Percentiles rank a stretch among this genome's conserved stretches.
Conservation (phyloP, 305 asterid genomes). For the Fraxinus nigra region DNA sequence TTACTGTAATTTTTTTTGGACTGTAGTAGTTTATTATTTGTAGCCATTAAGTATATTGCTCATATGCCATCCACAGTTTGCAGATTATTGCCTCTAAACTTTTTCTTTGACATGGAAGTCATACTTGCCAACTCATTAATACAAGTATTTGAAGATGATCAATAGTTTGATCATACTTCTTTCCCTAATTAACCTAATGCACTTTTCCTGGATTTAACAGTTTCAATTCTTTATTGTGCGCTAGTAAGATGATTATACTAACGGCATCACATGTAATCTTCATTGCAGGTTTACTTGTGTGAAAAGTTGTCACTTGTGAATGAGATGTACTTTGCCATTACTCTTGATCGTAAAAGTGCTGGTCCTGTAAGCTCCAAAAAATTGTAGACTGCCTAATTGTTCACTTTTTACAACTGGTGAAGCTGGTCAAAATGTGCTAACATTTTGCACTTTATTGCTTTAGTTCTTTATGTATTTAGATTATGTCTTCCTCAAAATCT, state of each 20-base stretch:
- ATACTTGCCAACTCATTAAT: neutral
- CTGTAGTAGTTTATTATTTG: neutral
- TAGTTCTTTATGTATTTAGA: neutral
- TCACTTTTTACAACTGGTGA: conserved; percentile 4
- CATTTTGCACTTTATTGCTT: neutral
- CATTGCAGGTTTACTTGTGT: conserved; percentile 78
- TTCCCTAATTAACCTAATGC: neutral
- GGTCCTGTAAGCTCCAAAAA: conserved; percentile 82
- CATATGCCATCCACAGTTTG: neutral
- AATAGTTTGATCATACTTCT: neutral
- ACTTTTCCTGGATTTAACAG: neutral
- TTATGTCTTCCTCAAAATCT: neutral
- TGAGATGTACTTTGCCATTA: conserved; percentile 98
- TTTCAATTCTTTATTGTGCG: neutral
- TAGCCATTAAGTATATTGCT: neutral
- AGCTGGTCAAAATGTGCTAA: conserved; percentile 20
- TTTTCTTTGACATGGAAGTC: neutral
- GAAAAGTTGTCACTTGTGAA: conserved; percentile 88
- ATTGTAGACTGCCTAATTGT: neutral
- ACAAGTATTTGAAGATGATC: neutral
- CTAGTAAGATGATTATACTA: neutral
- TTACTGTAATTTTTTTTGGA: neutral
- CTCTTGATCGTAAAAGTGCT: conserved; percentile 87
- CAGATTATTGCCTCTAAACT: neutral
- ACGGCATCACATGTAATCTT: neutral